phyloP scores from a whole-genome alignment of 352 stramenopile genomes.

The Phytophthora uliginosa region DNA sequence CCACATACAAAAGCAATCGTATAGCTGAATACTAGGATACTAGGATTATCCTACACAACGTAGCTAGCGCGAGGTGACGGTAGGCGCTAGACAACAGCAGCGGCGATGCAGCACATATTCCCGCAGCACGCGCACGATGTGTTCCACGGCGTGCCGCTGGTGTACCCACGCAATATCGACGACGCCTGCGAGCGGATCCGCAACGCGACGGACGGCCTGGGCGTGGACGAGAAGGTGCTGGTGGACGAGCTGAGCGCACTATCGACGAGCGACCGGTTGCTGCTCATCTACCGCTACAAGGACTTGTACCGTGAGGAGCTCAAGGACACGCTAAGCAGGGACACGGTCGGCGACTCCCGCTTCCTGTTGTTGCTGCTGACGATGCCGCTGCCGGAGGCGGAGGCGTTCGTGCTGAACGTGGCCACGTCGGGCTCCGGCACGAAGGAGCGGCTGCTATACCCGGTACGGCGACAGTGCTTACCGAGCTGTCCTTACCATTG shows the following conservation, averaged over 20 bases:
- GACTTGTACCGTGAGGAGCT: conserved; percentile 69
- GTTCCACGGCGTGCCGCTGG: conserved; percentile 41
- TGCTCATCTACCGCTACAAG: conserved; percentile 79
- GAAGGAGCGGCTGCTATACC: conserved; percentile 76
- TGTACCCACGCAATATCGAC: conserved; percentile 61
- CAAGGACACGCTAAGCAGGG: conserved; percentile 66
- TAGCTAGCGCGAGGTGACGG: not conserved
- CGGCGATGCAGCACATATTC: conserved; percentile 50
- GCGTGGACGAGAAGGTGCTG: conserved; percentile 75
- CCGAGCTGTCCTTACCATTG: not conserved
- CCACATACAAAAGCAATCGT: not conserved
- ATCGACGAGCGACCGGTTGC: conserved; percentile 58
- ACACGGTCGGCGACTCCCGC: conserved; percentile 77
- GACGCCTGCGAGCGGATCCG: conserved; percentile 63
- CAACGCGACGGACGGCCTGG: conserved; percentile 72
- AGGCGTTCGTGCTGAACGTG: conserved; percentile 75
- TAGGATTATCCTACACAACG: conserved; percentile 1
- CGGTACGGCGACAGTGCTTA: conserved; percentile 43
- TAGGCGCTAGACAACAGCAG: not conserved
- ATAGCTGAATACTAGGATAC: not conserved
- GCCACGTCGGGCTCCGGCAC: conserved; percentile 60
- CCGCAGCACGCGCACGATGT: conserved; percentile 51
- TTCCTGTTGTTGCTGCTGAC: conserved; percentile 64
- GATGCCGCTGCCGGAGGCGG: conserved; percentile 69
- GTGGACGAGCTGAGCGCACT: conserved; percentile 58